Evolutionary conservation across 805 yeast species (phyloP).

Genomic region (Blastobotrys americana): DNA sequence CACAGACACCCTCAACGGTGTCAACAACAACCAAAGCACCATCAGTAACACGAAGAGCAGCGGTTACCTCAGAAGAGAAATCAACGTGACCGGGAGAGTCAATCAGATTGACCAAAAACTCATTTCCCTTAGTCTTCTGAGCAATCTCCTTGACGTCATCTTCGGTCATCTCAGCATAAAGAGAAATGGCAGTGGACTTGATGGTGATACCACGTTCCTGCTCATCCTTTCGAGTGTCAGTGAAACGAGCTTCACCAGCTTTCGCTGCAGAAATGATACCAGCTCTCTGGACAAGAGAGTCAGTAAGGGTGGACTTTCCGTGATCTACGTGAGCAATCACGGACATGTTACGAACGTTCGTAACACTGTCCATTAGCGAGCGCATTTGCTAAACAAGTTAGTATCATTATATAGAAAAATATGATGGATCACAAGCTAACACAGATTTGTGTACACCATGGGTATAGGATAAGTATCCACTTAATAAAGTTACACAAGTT

Average conservation of each 20-base stretch:
- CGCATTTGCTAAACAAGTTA: constrained; percentile 68
- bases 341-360: constrained; percentile 99
- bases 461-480: no score
- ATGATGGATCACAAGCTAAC: constrained; percentile 1
- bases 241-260: constrained; percentile 99
- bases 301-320: constrained; percentile 99
- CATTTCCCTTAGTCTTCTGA: constrained; percentile 87
- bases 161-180: constrained; percentile 79
- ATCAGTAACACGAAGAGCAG: constrained; percentile 99
- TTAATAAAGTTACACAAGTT: no score
- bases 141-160: constrained; percentile 82
- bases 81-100: constrained; percentile 99
- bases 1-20: constrained; percentile 99
- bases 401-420: constrained; percentile 2
- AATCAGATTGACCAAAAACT: constrained; percentile 94
- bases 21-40: constrained; percentile 99
- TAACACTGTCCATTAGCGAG: constrained; percentile 98
- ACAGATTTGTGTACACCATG: no score
- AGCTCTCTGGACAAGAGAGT: constrained; percentile 97
- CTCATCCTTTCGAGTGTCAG: constrained; percentile 99
- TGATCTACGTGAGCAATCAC: constrained; percentile 99
- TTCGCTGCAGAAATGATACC: constrained; percentile 99
- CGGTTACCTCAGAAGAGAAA: constrained; percentile 99
- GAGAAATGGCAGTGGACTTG: constrained; percentile 97
- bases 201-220: constrained; percentile 99